phyloP scores from a whole-genome alignment of 208 protist genomes.

The Leishmania braziliensis region DNA sequence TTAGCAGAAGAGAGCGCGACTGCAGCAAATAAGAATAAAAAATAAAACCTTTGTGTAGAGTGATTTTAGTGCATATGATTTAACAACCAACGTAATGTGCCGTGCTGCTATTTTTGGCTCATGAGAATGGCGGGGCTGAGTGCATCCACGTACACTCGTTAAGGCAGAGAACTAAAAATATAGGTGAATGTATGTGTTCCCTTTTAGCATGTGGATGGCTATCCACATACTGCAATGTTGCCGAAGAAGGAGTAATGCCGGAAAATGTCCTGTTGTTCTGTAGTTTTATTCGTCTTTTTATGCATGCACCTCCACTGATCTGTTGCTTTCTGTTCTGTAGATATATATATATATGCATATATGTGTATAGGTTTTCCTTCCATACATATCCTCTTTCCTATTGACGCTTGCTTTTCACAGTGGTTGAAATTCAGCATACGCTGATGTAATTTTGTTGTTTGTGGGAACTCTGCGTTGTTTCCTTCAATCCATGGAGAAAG shows the following conservation, averaged over 20 bases:
- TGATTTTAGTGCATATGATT: neutral
- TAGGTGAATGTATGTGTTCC: neutral
- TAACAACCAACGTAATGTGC: neutral
- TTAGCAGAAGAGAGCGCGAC: neutral
- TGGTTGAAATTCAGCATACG: neutral
- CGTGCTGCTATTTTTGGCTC: neutral
- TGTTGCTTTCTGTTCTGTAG: neutral
- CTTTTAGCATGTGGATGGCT: neutral
- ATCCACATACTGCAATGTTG: neutral
- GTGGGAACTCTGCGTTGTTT: no score
- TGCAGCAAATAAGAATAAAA: neutral
- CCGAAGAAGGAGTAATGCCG: neutral
- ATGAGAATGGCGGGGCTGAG: neutral
- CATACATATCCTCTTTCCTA: neutral
- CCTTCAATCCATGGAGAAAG: conserved; percentile 10
- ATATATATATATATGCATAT: neutral
- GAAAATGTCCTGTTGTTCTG: neutral
- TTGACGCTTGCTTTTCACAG: neutral
- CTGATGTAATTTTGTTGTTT: neutral
- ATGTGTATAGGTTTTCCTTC: conserved; percentile 1
- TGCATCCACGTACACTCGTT: neutral
- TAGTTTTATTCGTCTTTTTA: neutral
- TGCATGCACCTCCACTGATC: neutral
- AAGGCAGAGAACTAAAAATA: neutral
- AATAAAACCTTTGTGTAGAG: neutral